Percentiles rank a stretch among this genome's conserved stretches.
These are phyloP conservation scores for Daedalea quercina DNA, from an alignment of 768 basidiomycete species.

Conservation along the genomic window DNA sequence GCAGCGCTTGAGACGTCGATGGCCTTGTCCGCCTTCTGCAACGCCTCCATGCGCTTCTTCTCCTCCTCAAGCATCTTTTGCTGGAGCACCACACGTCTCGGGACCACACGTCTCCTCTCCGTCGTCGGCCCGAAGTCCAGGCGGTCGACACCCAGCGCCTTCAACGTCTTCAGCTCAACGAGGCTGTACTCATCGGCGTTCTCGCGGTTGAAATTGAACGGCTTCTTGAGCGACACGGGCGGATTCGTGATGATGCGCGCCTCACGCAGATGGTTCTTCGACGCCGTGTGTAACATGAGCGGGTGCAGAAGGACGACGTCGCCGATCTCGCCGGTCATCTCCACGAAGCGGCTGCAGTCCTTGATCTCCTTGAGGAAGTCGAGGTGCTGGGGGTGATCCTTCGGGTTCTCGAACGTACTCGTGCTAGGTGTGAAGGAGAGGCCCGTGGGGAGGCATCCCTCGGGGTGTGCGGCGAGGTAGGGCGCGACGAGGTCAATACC, in stretches of 20 bases:
- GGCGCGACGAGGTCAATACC: constrained; percentile 43
- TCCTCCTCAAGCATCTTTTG: constrained; percentile 45
- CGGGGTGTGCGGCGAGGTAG: constrained; percentile 45
- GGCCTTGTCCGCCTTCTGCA: constrained; percentile 2
- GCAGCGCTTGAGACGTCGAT: background rate
- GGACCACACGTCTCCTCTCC: constrained; percentile 41
- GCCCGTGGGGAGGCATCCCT: constrained; percentile 41
- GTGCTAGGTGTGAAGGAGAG: constrained; percentile 43
- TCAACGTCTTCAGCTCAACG: constrained; percentile 54
- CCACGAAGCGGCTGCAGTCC: constrained; percentile 37
- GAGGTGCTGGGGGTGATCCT: constrained; percentile 38
- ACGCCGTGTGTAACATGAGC: constrained; percentile 59
- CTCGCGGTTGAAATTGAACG: constrained; percentile 45
- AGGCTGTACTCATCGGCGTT: constrained; percentile 43
- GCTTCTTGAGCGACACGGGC: constrained; percentile 46
- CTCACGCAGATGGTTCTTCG: constrained; percentile 48
- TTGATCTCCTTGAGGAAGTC: constrained; percentile 38
- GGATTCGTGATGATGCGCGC: constrained; percentile 63
- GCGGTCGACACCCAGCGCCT: constrained; percentile 41
- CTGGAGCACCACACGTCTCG: constrained; percentile 37
- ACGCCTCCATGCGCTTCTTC: constrained; percentile 30
- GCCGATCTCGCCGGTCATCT: constrained; percentile 54
- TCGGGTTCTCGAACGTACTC: constrained; percentile 25
- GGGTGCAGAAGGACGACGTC: constrained; percentile 61
- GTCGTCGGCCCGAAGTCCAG: constrained; percentile 41